Percentiles rank a stretch among this genome's conserved stretches.
These are phyloP conservation scores for Aspergillus vadensis DNA, from an alignment of 2,329 filamentous ascomycete species.

Conservation along the genomic window DNA sequence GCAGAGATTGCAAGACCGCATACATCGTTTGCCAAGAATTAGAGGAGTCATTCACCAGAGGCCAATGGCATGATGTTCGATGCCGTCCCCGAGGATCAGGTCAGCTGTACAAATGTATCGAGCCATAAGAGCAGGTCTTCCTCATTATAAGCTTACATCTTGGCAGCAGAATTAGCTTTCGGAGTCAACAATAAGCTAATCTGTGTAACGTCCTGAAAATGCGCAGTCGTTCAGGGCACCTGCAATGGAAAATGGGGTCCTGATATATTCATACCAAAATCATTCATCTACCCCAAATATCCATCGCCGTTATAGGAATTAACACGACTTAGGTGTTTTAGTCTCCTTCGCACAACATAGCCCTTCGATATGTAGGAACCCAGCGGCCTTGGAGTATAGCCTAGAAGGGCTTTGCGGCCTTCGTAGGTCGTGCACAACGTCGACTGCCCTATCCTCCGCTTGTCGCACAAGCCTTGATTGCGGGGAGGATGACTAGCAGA, in stretches of 20 bases:
- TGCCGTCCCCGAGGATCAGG: neutral
- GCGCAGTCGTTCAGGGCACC: no score
- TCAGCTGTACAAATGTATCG: neutral
- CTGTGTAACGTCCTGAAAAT: neutral
- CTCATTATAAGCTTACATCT: neutral
- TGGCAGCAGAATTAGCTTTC: neutral
- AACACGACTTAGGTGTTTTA: no score
- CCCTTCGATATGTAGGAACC: no score
- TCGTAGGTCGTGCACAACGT: neutral
- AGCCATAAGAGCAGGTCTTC: neutral
- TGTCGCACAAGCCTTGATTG: neutral
- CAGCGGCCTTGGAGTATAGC: neutral
- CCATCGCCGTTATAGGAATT: no score
- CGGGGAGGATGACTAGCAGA: neutral
- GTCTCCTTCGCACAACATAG: no score
- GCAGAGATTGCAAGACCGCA: no score
- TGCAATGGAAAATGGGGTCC: no score
- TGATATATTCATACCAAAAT: no score
- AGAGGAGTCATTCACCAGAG: neutral
- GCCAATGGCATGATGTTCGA: neutral
- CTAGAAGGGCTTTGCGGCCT: no score
- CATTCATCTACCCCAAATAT: no score
- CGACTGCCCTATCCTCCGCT: neutral
- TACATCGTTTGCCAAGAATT: neutral
- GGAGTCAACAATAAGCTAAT: neutral